Conservation (phyloP, 2,329 filamentous ascomycete species). For the Elsinoe necatrix region DNA sequence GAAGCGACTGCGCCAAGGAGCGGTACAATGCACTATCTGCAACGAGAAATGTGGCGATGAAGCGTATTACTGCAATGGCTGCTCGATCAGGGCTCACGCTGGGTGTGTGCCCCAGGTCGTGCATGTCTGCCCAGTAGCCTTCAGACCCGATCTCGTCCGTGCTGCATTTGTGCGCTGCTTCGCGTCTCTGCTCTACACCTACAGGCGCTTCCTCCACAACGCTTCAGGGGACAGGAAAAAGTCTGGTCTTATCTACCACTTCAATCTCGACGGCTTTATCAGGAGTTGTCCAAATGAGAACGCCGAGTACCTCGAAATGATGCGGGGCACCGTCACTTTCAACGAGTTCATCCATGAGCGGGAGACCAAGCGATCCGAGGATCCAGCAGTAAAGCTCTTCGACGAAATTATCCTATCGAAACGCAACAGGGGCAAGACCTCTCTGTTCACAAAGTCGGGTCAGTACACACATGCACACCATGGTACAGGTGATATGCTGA, state of each 20-base stretch:
- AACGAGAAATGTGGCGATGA: conserved; percentile 67
- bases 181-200: conserved; percentile 60
- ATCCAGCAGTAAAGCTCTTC: conserved; percentile 65
- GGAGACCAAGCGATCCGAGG: conserved; percentile 54
- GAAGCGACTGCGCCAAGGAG: conserved; percentile 51
- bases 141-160: conserved; percentile 57
- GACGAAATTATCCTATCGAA: conserved; percentile 80
- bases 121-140: conserved; percentile 58
- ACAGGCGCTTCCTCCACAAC: conserved; percentile 54
- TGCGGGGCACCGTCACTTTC: conserved; percentile 59
- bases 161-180: conserved; percentile 62
- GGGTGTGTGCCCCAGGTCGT: conserved; percentile 53
- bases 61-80: conserved; percentile 64
- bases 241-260: conserved; percentile 52
- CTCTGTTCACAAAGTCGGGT: conserved; percentile 53
- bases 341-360: conserved; percentile 81
- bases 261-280: conserved; percentile 59
- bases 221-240: conserved; percentile 55
- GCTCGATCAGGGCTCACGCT: conserved; percentile 47
- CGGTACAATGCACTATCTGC: conserved; percentile 61
- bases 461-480: conserved; percentile 25
- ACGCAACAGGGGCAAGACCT: conserved; percentile 57
- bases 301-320: conserved; percentile 52
- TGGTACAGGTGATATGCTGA: not conserved
- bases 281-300: conserved; percentile 57